phyloP scores from a whole-genome alignment of 805 yeast species.

The Naumovozyma dairenensis region DNA sequence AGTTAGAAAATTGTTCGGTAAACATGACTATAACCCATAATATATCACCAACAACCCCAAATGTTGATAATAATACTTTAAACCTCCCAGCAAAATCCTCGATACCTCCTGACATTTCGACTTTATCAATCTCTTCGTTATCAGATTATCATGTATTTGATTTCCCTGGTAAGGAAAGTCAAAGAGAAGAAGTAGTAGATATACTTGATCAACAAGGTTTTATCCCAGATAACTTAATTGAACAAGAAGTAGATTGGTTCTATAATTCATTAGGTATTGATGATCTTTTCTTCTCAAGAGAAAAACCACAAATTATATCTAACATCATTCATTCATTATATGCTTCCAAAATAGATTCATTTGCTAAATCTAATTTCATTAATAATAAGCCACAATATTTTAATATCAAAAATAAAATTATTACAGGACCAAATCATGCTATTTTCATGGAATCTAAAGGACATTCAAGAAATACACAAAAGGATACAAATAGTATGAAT shows the following conservation, averaged over 20 bases:
- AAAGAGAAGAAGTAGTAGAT: constrained; percentile 74
- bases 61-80: too few species aligned
- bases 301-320: constrained; percentile 69
- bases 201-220: constrained; percentile 74
- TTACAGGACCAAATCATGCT: constrained; percentile 68
- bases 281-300: constrained; percentile 84
- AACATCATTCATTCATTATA: constrained; percentile 80
- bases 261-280: constrained; percentile 82
- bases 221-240: constrained; percentile 80
- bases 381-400: constrained; percentile 19
- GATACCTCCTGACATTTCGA: constrained; percentile 32
- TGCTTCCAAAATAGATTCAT: constrained; percentile 88
- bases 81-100: too few species aligned
- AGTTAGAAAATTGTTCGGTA: too few species aligned
- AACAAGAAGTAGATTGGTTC: constrained; percentile 82
- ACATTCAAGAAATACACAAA: too few species aligned
- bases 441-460: constrained; percentile 80
- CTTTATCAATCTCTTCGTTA: constrained; percentile 35
- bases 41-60: too few species aligned
- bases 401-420: constrained; percentile 70
- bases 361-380: constrained; percentile 46
- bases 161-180: constrained; percentile 72
- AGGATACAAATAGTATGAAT: background rate
- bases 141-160: constrained; percentile 67
- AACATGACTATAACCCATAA: too few species aligned